phyloP scores from a whole-genome alignment of 1,139 yeast genomes.

The Suhomyces atakaporum region DNA sequence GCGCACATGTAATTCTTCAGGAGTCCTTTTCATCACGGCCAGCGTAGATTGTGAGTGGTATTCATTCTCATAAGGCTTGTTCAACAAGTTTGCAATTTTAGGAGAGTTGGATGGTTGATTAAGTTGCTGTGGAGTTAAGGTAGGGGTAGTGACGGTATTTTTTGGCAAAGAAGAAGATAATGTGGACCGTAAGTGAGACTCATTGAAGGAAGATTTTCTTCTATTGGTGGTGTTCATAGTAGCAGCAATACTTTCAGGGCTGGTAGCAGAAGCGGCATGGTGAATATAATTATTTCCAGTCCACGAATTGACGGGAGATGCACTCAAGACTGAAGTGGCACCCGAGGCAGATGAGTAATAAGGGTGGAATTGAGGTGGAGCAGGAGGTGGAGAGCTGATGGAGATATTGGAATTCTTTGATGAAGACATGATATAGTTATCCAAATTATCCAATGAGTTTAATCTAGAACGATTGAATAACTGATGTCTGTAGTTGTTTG shows the following conservation, averaged over 20 bases:
- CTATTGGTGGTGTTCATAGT: constrained; percentile 24
- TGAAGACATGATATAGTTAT: constrained; percentile 44
- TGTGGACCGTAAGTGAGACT: constrained; percentile 45
- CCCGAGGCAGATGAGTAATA: constrained; percentile 14
- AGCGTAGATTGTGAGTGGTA: constrained; percentile 17
- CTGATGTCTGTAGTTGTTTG: constrained; percentile 28
- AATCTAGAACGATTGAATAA: constrained; percentile 44
- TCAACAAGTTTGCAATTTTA: constrained; percentile 19
- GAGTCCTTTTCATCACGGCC: constrained; percentile 11
- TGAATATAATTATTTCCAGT: constrained; percentile 26
- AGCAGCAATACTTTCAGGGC: constrained; percentile 23
- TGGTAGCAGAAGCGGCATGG: constrained; percentile 20
- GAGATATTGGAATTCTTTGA: constrained; percentile 42
- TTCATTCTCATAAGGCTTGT: constrained; percentile 16
- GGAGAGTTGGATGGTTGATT: constrained; percentile 14
- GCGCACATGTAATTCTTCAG: constrained; percentile 7
- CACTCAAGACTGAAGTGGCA: constrained; percentile 21
- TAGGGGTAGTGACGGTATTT: constrained; percentile 8
- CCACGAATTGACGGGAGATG: constrained; percentile 32
- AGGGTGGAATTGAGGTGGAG: constrained; percentile 17
- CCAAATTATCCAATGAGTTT: constrained; percentile 46
- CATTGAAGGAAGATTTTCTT: constrained; percentile 48
- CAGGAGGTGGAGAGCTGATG: constrained; percentile 41
- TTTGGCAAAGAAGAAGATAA: constrained; percentile 30
- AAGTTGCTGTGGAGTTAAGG: constrained; percentile 8